phyloP scores from a whole-genome alignment of 2,329 filamentous ascomycete species.

The Alternaria sp. region DNA sequence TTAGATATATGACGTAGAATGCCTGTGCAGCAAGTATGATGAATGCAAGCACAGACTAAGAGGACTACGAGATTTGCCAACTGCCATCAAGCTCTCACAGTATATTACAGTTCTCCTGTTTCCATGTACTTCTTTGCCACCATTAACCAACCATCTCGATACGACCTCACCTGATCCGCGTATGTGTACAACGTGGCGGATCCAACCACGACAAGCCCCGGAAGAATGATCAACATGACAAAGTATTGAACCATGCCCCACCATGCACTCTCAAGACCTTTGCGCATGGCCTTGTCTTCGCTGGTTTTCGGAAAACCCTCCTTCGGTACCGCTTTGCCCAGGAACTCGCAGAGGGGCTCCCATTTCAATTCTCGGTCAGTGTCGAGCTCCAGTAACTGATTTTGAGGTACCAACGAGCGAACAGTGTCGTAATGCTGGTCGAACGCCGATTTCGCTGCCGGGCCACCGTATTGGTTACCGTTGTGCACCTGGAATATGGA shows the following conservation, averaged over 20 bases:
- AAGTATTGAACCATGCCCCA: conserved; percentile 28
- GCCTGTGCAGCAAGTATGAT: background rate
- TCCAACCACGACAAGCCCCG: conserved; percentile 10
- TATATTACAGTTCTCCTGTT: background rate
- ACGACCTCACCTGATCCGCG: conserved; percentile 12
- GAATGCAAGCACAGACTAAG: background rate
- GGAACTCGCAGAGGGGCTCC: conserved; percentile 38
- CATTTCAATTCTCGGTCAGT: conserved; percentile 25
- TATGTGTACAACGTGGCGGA: conserved; percentile 13
- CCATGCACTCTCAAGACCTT: conserved; percentile 27
- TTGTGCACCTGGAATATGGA: conserved; percentile 31
- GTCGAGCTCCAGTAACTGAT: conserved; percentile 36
- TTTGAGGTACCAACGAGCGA: conserved; percentile 25
- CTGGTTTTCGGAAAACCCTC: conserved; percentile 25
- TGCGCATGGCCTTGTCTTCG: conserved; percentile 30
- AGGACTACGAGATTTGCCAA: background rate
- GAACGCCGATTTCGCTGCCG: conserved; percentile 26
- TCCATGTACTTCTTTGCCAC: conserved; percentile 21
- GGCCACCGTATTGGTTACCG: conserved; percentile 30
- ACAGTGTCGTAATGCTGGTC: conserved; percentile 35
- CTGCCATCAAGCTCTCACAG: background rate
- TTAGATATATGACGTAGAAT: background rate
- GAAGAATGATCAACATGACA: conserved; percentile 23
- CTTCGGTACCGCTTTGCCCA: conserved; percentile 29
- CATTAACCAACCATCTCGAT: conserved; percentile 17